Evolutionary conservation across 768 basidiomycete genomes (phyloP), one percentile per base, ranked within the genome.

Genomic region (Boletus rex-veris): DNA sequence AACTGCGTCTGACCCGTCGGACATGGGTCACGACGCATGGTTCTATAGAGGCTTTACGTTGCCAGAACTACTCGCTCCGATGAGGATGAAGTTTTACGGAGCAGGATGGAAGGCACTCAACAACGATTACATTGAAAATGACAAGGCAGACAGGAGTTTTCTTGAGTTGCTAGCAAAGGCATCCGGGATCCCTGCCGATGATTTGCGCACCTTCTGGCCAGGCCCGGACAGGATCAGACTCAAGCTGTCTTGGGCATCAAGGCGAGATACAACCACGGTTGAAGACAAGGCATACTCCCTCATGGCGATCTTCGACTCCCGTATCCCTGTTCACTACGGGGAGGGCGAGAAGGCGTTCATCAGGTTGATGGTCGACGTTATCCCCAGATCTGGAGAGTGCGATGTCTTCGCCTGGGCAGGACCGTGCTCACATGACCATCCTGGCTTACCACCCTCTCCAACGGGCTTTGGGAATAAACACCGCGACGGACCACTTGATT

Each of bases 371-470:
- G 5, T 56, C n/a, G 50, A 56, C 6, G 26, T 57, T 12, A 54
- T 64, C 33, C 52, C 53, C 15, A 45, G 24, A 36, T 52, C 61
- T 10, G 52, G 61, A 18, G 58, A 64, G 36, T 64, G 63, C 18
- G 63, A 64, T 14, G 45, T 52, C 43, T 62, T 64, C 12, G 54
- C 63, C 14, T 64, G 64, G 63, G 63, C 64, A n/a, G 63, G 63
- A 1, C 49, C 50, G 5, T 50, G 35, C 31, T 56, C 64, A 16
- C 15, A 4, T 2, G 9, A 41, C 31, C 52, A 59, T 24, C 48
- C 45, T 18, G 56, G 42, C 18, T 30, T 64, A 47, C 60, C 63
- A 2, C 50, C 39, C 24, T 64, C 63, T 21, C 54, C 54, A 5
- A 37, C 42, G 0, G 54, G 63, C 19, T 64, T 59, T 48, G 49